These are phyloP conservation scores for Zoysia japonica DNA, from an alignment of 176 grass and related monocot genomes.

Conservation along the genomic window DNA sequence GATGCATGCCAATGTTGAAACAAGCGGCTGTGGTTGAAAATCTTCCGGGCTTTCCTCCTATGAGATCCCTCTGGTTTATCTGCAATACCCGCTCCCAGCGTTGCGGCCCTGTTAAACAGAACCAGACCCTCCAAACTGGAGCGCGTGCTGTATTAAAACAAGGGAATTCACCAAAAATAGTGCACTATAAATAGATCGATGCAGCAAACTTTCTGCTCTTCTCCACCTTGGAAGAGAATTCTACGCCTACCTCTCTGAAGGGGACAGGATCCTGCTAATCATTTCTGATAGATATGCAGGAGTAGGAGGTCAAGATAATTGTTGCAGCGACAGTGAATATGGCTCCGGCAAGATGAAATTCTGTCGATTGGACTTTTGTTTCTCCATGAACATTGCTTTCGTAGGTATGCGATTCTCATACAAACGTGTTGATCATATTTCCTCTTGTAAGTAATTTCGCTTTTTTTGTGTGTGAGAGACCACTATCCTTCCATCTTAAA, in stretches of 20 bases:
- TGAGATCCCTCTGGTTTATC: not conserved
- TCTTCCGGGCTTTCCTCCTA: not conserved
- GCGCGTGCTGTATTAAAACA: conserved; percentile 25
- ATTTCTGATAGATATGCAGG: conserved; percentile 29
- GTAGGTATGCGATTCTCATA: conserved; percentile 40
- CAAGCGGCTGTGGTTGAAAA: conserved; percentile 1
- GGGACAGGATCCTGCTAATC: conserved; percentile 28
- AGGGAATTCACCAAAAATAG: conserved; percentile 44
- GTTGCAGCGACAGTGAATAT: conserved; percentile 7
- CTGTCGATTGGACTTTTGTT: conserved; percentile 5
- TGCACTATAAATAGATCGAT: conserved; percentile 51
- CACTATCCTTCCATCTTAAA: not conserved
- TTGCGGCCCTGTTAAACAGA: conserved; percentile 30
- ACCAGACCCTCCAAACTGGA: conserved; percentile 34
- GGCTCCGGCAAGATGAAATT: conserved; percentile 36
- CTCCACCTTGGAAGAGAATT: conserved; percentile 48
- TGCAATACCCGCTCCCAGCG: conserved; percentile 14
- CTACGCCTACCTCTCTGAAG: conserved; percentile 18
- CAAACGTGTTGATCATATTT: not conserved
- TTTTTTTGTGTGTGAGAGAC: too few species aligned
- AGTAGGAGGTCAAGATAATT: conserved; percentile 34
- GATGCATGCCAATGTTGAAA: conserved; percentile 1
- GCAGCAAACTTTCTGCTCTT: conserved; percentile 34
- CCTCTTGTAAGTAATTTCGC: not conserved
- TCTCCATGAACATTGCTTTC: conserved; percentile 26